phyloP scores from a whole-genome alignment of 306 rosid genomes.

The Pyrus bretschneideri region DNA sequence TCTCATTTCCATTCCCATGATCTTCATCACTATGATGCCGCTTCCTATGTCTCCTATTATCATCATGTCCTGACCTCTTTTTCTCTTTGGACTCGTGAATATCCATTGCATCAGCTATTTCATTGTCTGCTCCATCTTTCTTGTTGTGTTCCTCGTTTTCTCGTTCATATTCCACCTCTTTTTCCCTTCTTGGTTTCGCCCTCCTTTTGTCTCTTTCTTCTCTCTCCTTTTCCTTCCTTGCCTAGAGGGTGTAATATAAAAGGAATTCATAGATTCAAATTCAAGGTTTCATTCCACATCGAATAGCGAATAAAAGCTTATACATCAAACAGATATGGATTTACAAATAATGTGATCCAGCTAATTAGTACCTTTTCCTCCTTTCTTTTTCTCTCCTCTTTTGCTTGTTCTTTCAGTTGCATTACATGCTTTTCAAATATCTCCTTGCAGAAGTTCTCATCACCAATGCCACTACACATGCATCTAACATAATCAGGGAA shows the following conservation, averaged over 20 bases:
- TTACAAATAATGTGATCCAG: neutral
- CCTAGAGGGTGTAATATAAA: slow-evolving; percentile 38
- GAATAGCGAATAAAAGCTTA: neutral
- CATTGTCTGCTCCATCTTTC: slow-evolving; percentile 59
- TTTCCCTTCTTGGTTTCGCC: slow-evolving; percentile 64
- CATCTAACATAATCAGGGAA: slow-evolving; percentile 14
- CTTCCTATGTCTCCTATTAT: slow-evolving; percentile 48
- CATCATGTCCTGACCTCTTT: slow-evolving; percentile 46
- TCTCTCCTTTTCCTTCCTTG: slow-evolving; percentile 72
- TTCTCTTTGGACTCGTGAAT: slow-evolving; percentile 44
- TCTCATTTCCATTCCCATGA: slow-evolving; percentile 46
- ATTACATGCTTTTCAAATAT: slow-evolving; percentile 62
- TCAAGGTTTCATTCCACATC: neutral
- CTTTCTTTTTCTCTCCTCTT: slow-evolving; percentile 74
- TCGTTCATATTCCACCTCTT: slow-evolving; percentile 55
- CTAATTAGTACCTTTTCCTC: slow-evolving; percentile 71
- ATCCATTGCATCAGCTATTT: slow-evolving; percentile 46
- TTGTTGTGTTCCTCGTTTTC: slow-evolving; percentile 53
- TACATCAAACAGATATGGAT: neutral
- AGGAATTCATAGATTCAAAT: neutral
- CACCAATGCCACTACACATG: slow-evolving; percentile 64
- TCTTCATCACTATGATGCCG: slow-evolving; percentile 61
- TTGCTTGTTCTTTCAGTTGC: slow-evolving; percentile 73
- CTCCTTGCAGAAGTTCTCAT: slow-evolving; percentile 58
- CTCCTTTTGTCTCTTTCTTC: slow-evolving; percentile 72